Percentiles rank a stretch among this genome's conserved stretches.
Evolutionary conservation across 73 alveolate genomes (phyloP).

Genomic region (Paramecium primaurelia): DNA sequence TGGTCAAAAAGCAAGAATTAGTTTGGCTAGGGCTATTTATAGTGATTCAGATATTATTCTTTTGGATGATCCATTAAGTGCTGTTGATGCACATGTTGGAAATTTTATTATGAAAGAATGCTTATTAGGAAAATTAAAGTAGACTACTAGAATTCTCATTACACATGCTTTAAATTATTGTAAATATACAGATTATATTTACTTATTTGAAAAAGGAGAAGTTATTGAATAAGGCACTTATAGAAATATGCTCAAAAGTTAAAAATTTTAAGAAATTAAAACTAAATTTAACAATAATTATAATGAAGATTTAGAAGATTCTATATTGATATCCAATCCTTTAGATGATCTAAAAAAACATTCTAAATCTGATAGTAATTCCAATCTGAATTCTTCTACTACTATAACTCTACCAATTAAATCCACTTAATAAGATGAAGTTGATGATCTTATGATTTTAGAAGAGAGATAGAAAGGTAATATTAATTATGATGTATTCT

Average conservation of each 20-base stretch:
- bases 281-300: neutral
- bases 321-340: conserved; percentile 71
- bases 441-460: neutral
- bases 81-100: conserved; percentile 95
- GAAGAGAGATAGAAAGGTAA: conserved; percentile 32
- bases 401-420: neutral
- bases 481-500: neutral
- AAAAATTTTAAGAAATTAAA: neutral
- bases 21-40: conserved; percentile 74
- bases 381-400: neutral
- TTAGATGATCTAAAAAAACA: conserved; percentile 73
- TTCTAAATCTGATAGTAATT: neutral
- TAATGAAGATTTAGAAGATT: neutral
- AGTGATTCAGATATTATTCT: conserved; percentile 64
- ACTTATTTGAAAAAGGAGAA: conserved; percentile 86
- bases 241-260: neutral
- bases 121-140: conserved; percentile 73
- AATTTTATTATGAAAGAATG: conserved; percentile 84
- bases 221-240: conserved; percentile 61
- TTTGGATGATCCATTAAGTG: conserved; percentile 85
- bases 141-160: conserved; percentile 90
- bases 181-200: conserved; percentile 79
- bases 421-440: conserved; percentile 42
- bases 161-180: conserved; percentile 76
- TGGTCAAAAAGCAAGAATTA: conserved; percentile 76